Evolutionary conservation across 2,329 filamentous ascomycete species (phyloP).

Genomic region (Xylariales sp.): DNA sequence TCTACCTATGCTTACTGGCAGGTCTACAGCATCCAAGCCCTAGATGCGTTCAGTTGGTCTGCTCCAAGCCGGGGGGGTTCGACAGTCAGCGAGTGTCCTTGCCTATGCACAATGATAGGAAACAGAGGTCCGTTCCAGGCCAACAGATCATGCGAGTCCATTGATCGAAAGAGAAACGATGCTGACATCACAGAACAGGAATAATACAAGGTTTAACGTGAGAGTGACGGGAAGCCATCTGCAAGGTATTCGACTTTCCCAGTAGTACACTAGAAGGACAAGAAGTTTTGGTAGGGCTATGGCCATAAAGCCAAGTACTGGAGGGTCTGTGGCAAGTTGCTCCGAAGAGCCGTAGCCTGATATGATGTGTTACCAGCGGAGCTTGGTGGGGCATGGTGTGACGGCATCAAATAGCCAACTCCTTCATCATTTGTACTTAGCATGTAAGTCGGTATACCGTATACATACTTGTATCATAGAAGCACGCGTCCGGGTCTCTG

Average conservation of each 20-base stretch:
- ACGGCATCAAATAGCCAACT: conserved; percentile 45
- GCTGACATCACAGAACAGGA: conserved; percentile 6
- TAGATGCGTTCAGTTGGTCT: conserved; percentile 8
- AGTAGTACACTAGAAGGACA: conserved; percentile 15
- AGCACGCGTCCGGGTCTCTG: conserved; percentile 33
- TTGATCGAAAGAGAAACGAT: conserved; percentile 4
- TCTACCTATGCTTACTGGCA: conserved; percentile 30
- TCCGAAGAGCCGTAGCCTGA: conserved; percentile 63
- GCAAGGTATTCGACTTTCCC: conserved; percentile 3
- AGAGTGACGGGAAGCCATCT: conserved; percentile 8
- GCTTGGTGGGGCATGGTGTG: conserved; percentile 49
- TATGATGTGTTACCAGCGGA: conserved; percentile 54
- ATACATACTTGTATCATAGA: conserved; percentile 32
- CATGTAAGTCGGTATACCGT: conserved; percentile 20
- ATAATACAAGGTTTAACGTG: conserved; percentile 4
- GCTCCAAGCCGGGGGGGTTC: conserved; percentile 16
- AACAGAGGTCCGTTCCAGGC: conserved; percentile 4
- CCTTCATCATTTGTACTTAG: conserved; percentile 28
- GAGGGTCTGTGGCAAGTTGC: conserved; percentile 54
- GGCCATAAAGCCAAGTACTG: conserved; percentile 38
- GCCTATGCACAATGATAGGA: conserved; percentile 2
- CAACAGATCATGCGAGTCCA: conserved; percentile 7
- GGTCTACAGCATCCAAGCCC: conserved; percentile 21
- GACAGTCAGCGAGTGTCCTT: conserved; percentile 29
- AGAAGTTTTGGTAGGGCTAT: conserved; percentile 20